Evolutionary conservation across 1,284 basidiomycete species (phyloP).

Genomic region (Puccinia coronata): DNA sequence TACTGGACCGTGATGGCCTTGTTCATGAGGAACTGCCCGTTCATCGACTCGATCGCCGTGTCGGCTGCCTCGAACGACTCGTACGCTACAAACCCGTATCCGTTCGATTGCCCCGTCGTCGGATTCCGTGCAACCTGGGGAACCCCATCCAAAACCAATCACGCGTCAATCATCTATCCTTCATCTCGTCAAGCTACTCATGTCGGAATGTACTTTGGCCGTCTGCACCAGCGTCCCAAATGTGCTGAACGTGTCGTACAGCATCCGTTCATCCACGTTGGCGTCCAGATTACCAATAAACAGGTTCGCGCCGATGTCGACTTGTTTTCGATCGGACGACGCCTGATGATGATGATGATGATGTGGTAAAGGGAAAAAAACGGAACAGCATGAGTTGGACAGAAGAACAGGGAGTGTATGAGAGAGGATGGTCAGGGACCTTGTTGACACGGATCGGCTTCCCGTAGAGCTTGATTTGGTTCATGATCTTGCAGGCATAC

Average conservation of each 20-base stretch:
- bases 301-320: constrained; percentile 95
- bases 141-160: constrained; percentile 5
- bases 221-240: constrained; percentile 92
- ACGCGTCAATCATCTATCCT: not conserved
- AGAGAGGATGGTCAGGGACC: constrained; percentile 61
- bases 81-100: constrained; percentile 94
- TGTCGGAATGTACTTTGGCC: constrained; percentile 73
- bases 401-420: no score
- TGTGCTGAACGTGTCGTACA: constrained; percentile 92
- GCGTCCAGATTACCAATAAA: constrained; percentile 95
- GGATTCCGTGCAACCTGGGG: constrained; percentile 81
- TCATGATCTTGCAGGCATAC: constrained; percentile 99
- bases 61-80: constrained; percentile 97
- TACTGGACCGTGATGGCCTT: constrained; percentile 95
- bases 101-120: constrained; percentile 79
- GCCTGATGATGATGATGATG: constrained; percentile 64
- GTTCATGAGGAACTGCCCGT: constrained; percentile 95
- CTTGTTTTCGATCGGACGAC: constrained; percentile 93
- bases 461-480: constrained; percentile 98
- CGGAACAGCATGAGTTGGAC: not conserved
- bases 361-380: not conserved
- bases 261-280: constrained; percentile 83
- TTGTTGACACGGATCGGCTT: constrained; percentile 98
- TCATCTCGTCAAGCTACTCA: not conserved
- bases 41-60: constrained; percentile 93